Evolutionary conservation across 192 early-diverging fungal genomes (phyloP), one percentile per base, ranked within the genome.

Genomic region (Backusella parvicylindrica): DNA sequence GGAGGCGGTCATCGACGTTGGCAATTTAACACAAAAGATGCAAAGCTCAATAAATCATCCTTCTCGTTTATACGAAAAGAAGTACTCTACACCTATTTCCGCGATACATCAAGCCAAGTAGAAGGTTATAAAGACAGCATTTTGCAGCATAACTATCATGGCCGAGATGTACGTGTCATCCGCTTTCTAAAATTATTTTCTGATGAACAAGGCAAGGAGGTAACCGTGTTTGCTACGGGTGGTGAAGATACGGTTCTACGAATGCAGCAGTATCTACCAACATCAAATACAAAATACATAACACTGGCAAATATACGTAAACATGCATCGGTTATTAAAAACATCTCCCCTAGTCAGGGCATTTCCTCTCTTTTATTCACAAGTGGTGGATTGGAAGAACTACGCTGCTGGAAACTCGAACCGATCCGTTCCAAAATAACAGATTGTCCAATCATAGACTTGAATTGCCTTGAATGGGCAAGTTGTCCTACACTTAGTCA

Each of bases 1-100:
- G 93, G 93, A 28, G 94, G 91, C 30, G 92, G 88, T 2, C 84
- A 90, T 71, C 81, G 93, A 37, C 79, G 80, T 21, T 96, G 94
- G 94, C 88, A 91, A 35, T 87, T 95, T 43, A 64, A 76, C 0
- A 83, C 82, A 2, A 67, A 81, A 23, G 85, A 88, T 69, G 81
- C 79, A 18, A 75, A 76, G 6, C 43, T 91, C 47, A 81, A 84
- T 66, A 74, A 83, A 5, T 78, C 88, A 2, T 82, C 80, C 0
- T 89, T 94, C 79, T 83, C 87, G 64, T 89, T 89, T 60, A 81
- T 90, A 2, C 86, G 91, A 23, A 83, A 85, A 28, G 84, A 87
- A 60, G 79, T 83, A 65, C 18, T 91, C 18, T 81, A 82, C 56
- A 73, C 82, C 16, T 86, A 84, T 64, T 77, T 79, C 53, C 72